Evolutionary conservation across 306 rosid genomes (phyloP).

Genomic region (Comarum palustre): DNA sequence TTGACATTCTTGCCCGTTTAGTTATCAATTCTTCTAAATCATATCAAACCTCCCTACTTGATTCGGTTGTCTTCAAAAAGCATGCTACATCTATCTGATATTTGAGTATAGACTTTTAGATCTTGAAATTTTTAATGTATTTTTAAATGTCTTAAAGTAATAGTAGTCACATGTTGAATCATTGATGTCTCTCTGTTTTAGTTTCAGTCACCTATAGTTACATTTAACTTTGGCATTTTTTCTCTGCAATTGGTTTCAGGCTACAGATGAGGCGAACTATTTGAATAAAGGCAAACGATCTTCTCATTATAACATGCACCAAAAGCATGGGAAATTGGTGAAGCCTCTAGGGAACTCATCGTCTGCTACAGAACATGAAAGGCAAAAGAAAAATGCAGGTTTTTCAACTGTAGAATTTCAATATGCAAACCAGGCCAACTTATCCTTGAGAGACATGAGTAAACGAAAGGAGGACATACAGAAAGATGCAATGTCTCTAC

Average conservation of each 20-base stretch:
- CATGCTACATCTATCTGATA: background rate
- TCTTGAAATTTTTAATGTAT: too few relatives aligned
- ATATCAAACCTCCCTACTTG: background rate
- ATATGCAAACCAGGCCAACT: conserved; percentile 41
- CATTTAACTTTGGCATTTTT: conserved; percentile 15
- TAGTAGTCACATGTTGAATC: background rate
- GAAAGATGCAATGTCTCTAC: conserved; percentile 38
- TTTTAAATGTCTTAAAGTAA: background rate
- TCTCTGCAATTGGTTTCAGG: conserved; percentile 44
- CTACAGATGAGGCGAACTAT: conserved; percentile 49
- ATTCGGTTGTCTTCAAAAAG: background rate
- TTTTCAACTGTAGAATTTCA: conserved; percentile 42
- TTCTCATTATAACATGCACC: conserved; percentile 45
- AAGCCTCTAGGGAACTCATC: conserved; percentile 45
- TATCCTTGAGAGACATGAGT: conserved; percentile 45
- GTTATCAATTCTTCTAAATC: background rate
- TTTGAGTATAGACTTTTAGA: background rate
- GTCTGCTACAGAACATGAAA: conserved; percentile 41
- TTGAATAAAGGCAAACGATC: conserved; percentile 63
- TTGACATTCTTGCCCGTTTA: background rate
- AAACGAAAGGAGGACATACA: conserved; percentile 56
- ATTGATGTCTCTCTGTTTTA: background rate
- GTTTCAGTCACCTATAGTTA: conserved; percentile 17
- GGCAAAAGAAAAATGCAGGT: conserved; percentile 45
- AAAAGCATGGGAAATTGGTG: conserved; percentile 45